These are phyloP conservation scores for Micractinium sp. DNA, from an alignment of 139 green algal species.

Conservation along the genomic window DNA sequence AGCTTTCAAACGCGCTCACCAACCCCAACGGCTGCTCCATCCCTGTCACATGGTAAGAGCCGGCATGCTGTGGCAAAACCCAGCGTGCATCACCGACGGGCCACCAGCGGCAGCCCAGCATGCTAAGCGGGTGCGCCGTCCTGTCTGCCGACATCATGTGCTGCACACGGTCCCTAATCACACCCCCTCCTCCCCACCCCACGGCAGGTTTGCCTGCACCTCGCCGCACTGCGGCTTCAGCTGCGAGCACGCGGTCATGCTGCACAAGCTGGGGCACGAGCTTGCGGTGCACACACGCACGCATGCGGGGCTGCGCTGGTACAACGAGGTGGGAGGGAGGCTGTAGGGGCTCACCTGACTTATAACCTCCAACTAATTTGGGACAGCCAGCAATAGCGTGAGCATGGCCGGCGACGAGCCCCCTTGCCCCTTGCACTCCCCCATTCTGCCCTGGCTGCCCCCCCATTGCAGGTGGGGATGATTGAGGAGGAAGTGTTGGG, in stretches of 20 bases:
- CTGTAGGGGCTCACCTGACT: too few relatives aligned
- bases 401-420: too few relatives aligned
- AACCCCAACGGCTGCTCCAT: conserved; percentile 17
- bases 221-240: background rate
- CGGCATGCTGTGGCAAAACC: too few relatives aligned
- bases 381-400: too few relatives aligned
- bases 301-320: conserved; percentile 20
- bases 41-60: background rate
- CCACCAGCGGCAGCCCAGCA: background rate
- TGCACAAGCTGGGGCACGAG: conserved; percentile 10
- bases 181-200: background rate
- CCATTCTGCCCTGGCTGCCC: background rate
- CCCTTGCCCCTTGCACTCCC: background rate
- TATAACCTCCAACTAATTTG: too few relatives aligned
- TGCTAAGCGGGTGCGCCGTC: background rate
- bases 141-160: background rate
- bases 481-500: conserved; percentile 28
- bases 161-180: background rate
- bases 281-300: conserved; percentile 28
- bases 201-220: conserved; percentile 7
- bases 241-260: background rate
- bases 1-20: background rate
- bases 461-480: background rate
- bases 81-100: background rate
- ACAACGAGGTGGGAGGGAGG: background rate